Evolutionary conservation across 345 rosid species (phyloP), one percentile per base, ranked within the genome.

Genomic region (Lepidium sativum): DNA sequence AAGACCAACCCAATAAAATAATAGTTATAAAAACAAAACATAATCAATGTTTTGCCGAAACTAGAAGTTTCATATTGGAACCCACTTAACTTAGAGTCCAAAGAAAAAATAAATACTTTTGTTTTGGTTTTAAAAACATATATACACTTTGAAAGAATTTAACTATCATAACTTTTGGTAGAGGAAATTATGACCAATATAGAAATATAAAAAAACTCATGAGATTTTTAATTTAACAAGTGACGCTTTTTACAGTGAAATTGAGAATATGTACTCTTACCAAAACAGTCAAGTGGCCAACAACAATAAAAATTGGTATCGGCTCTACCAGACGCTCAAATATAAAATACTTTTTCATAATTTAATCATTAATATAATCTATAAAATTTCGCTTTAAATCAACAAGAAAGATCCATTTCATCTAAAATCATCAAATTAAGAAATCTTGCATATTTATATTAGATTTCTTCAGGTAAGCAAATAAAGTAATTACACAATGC

Each of bases 321-420:
- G 44, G 15, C 39, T 21, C 16, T 31, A 54, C 40, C 21, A 16
- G 43, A 52, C 9, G 41, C 63, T 10, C 14, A 56, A 47, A 47
- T 23, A 45, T 23, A 49, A 58, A 39, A 12, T 57, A 47, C 3
- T 38, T 40, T 15, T 12, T 12, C 9, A 21, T 54, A 39, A 48
- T 39, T 23, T 25, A 40, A 51, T 57, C 44, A 41, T 65, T 72
- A 58, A 18, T 41, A 58, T 66, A 72, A 5, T 72, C 55, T 4
- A 27, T 8, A 39, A 67, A 49, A 73, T 73, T 64, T 67, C 61
- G 72, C 77, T 73, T 67, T 53, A 67, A 60, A 73, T 67, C 73
- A 73, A 47, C 27, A 51, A 60, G 72, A 73, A 60, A 60, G 72
- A 64, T 67, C 72, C 58, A 54, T 54, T 59, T 73, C 72, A 63